Conservation (phyloP, 441 rosid species). For the Aquilaria agallochum region DNA sequence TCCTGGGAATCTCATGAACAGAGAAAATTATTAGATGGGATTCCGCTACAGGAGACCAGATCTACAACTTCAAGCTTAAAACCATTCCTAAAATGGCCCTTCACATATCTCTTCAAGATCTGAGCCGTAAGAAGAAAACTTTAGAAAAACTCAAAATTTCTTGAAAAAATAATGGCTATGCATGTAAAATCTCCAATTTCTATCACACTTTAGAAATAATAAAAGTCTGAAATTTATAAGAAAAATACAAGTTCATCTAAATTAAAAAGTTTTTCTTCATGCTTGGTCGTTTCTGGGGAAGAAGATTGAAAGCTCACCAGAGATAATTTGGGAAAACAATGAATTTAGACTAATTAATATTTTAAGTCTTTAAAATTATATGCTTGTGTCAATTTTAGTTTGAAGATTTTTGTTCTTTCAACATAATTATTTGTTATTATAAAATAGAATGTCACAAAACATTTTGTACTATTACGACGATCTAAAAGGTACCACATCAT, state of each 20-base stretch:
- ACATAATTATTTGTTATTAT: too few species aligned
- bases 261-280: conserved; percentile 11
- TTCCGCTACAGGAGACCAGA: conserved; percentile 17
- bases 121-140: conserved; percentile 6
- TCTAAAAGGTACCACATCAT: too few species aligned
- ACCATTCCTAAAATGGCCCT: neutral
- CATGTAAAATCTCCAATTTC: neutral
- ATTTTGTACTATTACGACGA: too few species aligned
- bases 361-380: too few species aligned
- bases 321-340: too few species aligned
- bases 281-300: too few species aligned
- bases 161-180: conserved; percentile 5
- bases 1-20: too few species aligned
- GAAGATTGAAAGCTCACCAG: too few species aligned
- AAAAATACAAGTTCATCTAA: conserved; percentile 18
- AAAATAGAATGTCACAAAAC: too few species aligned
- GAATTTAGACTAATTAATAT: too few species aligned
- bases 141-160: conserved; percentile 13
- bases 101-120: conserved; percentile 14
- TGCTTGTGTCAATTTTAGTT: too few species aligned
- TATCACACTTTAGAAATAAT: conserved; percentile 36
- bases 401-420: too few species aligned
- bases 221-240: conserved; percentile 30
- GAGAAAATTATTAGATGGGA: neutral
- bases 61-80: conserved; percentile 21